Evolutionary conservation across 2,329 filamentous ascomycete genomes (phyloP).

Genomic region (Fragosphaeria purpurea): DNA sequence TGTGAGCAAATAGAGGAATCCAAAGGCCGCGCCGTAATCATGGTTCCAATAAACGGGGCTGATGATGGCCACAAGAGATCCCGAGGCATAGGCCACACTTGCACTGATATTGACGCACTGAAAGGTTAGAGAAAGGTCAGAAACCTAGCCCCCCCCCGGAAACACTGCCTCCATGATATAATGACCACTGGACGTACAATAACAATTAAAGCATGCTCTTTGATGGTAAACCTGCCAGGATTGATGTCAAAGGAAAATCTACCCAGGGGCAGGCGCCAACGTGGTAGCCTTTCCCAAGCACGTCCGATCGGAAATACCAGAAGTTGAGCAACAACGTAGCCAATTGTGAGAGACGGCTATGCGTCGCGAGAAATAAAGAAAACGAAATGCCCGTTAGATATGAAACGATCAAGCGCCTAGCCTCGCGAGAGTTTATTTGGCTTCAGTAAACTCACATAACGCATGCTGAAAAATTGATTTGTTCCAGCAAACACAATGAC

Average conservation of each 20-base stretch:
- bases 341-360: conserved; percentile 45
- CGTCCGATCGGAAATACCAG: conserved; percentile 46
- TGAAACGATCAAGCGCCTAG: too few relatives aligned
- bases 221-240: conserved; percentile 47
- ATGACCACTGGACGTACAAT: conserved; percentile 21
- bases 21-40: conserved; percentile 9
- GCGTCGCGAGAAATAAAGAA: neutral
- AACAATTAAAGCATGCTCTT: conserved; percentile 49
- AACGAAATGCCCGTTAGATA: too few relatives aligned
- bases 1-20: conserved; percentile 22
- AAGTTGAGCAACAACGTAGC: conserved; percentile 46
- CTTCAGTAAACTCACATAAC: conserved; percentile 4
- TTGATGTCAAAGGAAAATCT: conserved; percentile 35
- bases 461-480: conserved; percentile 10
- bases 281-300: conserved; percentile 42
- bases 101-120: conserved; percentile 9
- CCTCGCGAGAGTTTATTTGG: neutral
- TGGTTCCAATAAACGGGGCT: conserved; percentile 8
- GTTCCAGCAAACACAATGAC: conserved; percentile 8
- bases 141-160: neutral
- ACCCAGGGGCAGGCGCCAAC: conserved; percentile 30
- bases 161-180: too few relatives aligned
- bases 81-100: conserved; percentile 4
- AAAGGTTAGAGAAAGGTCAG: neutral
- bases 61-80: conserved; percentile 8